Base-by-base conservation (phyloP, 1,284 basidiomycete genomes). In the Mycena sp. region DNA sequence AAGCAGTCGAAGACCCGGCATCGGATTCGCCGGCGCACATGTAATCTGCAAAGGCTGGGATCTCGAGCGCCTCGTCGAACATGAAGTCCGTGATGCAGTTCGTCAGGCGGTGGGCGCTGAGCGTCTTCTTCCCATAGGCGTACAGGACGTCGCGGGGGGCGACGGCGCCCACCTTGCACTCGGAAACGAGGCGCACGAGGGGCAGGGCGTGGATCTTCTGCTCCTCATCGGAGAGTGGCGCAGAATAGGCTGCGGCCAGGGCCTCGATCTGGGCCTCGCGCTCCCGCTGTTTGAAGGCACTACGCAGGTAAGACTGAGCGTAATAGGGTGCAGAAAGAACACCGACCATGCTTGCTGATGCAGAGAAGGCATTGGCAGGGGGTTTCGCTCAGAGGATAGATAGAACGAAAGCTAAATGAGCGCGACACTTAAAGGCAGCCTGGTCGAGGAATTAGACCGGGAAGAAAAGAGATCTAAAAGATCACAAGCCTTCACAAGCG, bases 51-150 rank as follows among this genome's bases (percentile, higher is more conserved):
- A 76, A 77, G 1, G 81, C 76, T 61, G 80, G 80, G 19, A 69
- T 81, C 11, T 69, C 63, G 52, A 81, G 73, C 0, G 82, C 82
- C 50, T 87, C 81, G 2, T 80, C 78, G 64, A 90, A 83, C 83
- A 90, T 84, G 61, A 90, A 72, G 69, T 91, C 89, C 4, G 87
- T 77, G 56, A 90, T 73, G 69, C 89, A 91, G 72, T 91, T 91
- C 25, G 87, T 89, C 50, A 79, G 77, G 43, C 77, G 76, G 28
- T 91, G 88, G 0, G 87, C 87, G 12, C 76, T 72, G 11, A 90
- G 70, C 0, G 84, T 78, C 63, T 84, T 85, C 71, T 88, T 88
- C 38, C 81, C 84, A 71, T 89, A 90, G 0, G 82, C 79, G 17
- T 76, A 71, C 63, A 90, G 77, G 57, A 90, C 77, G 26, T 81